These are phyloP conservation scores for Aspergillus nanangensis DNA, from an alignment of 495 filamentous ascomycete genomes.

Conservation along the genomic window DNA sequence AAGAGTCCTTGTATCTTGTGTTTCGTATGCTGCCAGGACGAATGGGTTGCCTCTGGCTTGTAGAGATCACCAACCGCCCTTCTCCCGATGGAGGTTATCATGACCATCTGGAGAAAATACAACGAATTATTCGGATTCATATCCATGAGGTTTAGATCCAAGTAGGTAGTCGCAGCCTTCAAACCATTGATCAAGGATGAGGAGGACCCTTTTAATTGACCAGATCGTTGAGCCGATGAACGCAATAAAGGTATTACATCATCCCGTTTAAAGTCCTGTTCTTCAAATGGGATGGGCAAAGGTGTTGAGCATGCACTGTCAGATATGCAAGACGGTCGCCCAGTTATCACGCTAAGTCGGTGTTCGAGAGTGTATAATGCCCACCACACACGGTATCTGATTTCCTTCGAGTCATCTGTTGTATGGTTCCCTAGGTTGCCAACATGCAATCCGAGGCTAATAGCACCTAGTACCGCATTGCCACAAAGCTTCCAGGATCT, in stretches of 20 bases:
- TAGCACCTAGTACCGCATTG: conserved; percentile 50
- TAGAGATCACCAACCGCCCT: conserved; percentile 54
- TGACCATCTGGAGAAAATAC: conserved; percentile 45
- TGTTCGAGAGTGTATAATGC: conserved; percentile 55
- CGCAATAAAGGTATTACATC: conserved; percentile 28
- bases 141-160: neutral
- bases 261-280: conserved; percentile 39
- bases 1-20: conserved; percentile 37
- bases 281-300: conserved; percentile 49
- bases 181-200: neutral
- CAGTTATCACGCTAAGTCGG: conserved; percentile 53
- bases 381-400: conserved; percentile 58
- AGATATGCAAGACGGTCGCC: conserved; percentile 53
- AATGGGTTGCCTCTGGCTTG: conserved; percentile 42
- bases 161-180: neutral
- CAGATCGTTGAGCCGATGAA: conserved; percentile 16
- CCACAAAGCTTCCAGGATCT: conserved; percentile 61
- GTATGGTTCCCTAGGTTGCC: conserved; percentile 47
- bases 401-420: conserved; percentile 48
- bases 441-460: conserved; percentile 58
- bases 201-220: conserved; percentile 1
- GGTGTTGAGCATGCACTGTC: conserved; percentile 52
- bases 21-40: conserved; percentile 48
- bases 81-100: conserved; percentile 48
- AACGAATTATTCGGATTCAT: conserved; percentile 33